Evolutionary conservation across 345 rosid species (phyloP).

Genomic region (Turnera subulata): DNA sequence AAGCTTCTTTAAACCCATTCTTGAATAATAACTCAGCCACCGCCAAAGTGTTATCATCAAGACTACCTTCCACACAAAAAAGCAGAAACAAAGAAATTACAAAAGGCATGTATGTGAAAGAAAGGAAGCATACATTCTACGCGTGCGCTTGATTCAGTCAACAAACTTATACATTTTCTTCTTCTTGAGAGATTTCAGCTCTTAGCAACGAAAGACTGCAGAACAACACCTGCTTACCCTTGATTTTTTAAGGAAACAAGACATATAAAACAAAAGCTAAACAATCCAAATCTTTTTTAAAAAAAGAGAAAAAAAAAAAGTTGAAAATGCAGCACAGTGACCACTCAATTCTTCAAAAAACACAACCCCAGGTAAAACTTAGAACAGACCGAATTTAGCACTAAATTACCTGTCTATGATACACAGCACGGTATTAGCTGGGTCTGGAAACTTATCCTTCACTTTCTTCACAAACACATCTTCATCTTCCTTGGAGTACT

Average conservation of each 20-base stretch:
- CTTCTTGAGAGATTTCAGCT: too few species aligned
- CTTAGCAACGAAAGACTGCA: background rate
- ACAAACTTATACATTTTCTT: background rate
- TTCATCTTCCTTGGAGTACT: constrained; percentile 44
- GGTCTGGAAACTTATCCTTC: constrained; percentile 49
- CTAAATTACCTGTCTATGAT: constrained; percentile 69
- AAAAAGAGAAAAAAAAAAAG: background rate
- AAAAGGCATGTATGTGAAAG: background rate
- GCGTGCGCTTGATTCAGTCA: background rate
- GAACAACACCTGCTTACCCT: background rate
- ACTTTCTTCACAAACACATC: constrained; percentile 54
- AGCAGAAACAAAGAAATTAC: constrained; percentile 11
- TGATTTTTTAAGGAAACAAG: background rate
- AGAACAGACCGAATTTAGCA: background rate
- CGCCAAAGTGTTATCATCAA: constrained; percentile 73
- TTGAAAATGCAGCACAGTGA: background rate
- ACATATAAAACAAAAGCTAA: background rate
- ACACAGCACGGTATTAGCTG: constrained; percentile 53
- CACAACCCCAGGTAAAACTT: background rate
- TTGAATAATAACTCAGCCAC: constrained; percentile 67
- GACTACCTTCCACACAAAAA: constrained; percentile 74
- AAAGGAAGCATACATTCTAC: background rate
- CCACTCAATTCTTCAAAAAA: background rate
- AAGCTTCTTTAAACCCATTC: constrained; percentile 85
- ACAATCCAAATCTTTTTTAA: background rate